Evolutionary conservation across 805 yeast genomes (phyloP).

Genomic region (Cyberlindnera americana): DNA sequence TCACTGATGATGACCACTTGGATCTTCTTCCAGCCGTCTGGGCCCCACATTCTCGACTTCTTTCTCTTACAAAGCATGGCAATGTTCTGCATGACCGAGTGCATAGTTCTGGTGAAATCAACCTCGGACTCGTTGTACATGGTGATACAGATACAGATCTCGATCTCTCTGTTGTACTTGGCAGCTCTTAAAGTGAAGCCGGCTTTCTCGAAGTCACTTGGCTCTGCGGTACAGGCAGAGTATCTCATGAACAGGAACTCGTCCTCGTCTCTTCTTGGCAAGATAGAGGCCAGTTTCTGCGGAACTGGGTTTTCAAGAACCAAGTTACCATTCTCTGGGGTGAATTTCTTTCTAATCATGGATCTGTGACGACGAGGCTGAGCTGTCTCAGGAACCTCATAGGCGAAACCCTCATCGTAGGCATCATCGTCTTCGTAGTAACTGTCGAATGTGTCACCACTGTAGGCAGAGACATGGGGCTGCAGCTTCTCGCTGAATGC

Average conservation of each 20-base stretch:
- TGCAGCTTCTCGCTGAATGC: slow-evolving; percentile 24
- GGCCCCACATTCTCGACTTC: slow-evolving; percentile 89
- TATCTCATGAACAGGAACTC: slow-evolving; percentile 96
- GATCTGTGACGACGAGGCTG: slow-evolving; percentile 66
- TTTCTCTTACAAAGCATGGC: slow-evolving; percentile 81
- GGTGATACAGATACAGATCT: slow-evolving; percentile 86
- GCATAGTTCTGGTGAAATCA: slow-evolving; percentile 88
- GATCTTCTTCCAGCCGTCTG: slow-evolving; percentile 94
- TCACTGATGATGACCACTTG: slow-evolving; percentile 91
- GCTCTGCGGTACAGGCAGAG: slow-evolving; percentile 93
- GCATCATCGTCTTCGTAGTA: slow-evolving; percentile 25
- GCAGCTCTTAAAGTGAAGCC: slow-evolving; percentile 89
- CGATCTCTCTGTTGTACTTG: slow-evolving; percentile 86
- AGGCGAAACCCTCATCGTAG: slow-evolving; percentile 46
- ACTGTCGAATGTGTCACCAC: slow-evolving; percentile 40
- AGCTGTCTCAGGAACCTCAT: slow-evolving; percentile 31
- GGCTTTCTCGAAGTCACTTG: slow-evolving; percentile 72
- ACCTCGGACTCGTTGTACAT: slow-evolving; percentile 96
- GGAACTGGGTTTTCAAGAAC: slow-evolving; percentile 95
- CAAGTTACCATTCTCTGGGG: slow-evolving; percentile 75
- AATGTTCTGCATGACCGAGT: slow-evolving; percentile 89
- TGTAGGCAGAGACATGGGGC: slow-evolving; percentile 19
- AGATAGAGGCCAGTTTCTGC: slow-evolving; percentile 73
- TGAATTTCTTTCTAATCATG: slow-evolving; percentile 66
- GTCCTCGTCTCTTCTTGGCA: slow-evolving; percentile 85